Conservation (phyloP, 2,329 filamentous ascomycete species). For the Pseudocercospora pini-densiflorae region DNA sequence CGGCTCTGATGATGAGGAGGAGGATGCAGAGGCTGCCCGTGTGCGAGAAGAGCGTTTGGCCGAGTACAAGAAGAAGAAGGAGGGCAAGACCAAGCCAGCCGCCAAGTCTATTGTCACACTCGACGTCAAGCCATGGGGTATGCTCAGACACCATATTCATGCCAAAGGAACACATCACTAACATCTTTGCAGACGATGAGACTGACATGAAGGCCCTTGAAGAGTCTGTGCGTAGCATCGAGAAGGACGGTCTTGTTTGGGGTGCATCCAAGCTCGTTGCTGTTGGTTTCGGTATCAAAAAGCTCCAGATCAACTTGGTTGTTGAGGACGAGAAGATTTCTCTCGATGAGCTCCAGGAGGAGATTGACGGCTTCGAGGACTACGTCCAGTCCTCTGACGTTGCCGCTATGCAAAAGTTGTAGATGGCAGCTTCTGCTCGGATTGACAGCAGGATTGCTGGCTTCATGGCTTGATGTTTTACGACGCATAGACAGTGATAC, state of each 20-base stretch:
- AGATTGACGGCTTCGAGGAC: slow-evolving; percentile 88
- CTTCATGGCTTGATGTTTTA: slow-evolving; percentile 28
- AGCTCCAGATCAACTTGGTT: slow-evolving; percentile 98
- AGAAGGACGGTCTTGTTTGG: slow-evolving; percentile 95
- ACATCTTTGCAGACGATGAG: slow-evolving; percentile 61
- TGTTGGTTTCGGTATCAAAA: slow-evolving; percentile 97
- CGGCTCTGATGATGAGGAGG: slow-evolving; percentile 90
- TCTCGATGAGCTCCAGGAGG: slow-evolving; percentile 80
- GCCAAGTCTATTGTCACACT: slow-evolving; percentile 97
- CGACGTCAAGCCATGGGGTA: slow-evolving; percentile 99
- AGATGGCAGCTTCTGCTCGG: slow-evolving; percentile 46
- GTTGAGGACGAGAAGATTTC: slow-evolving; percentile 97
- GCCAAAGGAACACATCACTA: slow-evolving; percentile 25
- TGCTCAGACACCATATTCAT: slow-evolving; percentile 43
- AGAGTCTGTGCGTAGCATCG: slow-evolving; percentile 77
- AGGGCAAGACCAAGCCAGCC: slow-evolving; percentile 83
- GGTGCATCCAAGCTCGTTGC: slow-evolving; percentile 86
- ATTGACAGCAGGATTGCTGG: background rate
- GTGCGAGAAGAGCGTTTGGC: slow-evolving; percentile 88
- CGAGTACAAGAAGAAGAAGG: slow-evolving; percentile 98
- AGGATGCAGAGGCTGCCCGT: slow-evolving; percentile 82
- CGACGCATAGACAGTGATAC: slow-evolving; percentile 28
- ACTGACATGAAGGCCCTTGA: slow-evolving; percentile 87
- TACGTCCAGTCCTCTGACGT: slow-evolving; percentile 94
- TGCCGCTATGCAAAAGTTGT: slow-evolving; percentile 91